phyloP scores from a whole-genome alignment of 2,329 filamentous ascomycete genomes.

The Mollisiaceae sp. region DNA sequence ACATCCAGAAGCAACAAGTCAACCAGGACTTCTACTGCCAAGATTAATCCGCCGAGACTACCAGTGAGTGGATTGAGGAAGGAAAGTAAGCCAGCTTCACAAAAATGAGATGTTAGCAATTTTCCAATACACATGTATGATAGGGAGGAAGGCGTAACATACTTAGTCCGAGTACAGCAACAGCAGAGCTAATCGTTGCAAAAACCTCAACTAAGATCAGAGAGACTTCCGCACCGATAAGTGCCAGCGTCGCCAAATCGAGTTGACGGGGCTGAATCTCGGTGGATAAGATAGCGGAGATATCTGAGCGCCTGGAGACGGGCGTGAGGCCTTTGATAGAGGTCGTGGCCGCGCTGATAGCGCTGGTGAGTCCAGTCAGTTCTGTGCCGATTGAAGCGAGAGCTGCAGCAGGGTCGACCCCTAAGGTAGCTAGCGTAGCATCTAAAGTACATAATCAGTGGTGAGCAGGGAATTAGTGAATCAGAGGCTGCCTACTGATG shows the following conservation, averaged over 20 bases:
- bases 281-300: too few species aligned
- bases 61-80: slow-evolving; percentile 14
- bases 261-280: slow-evolving; percentile 6
- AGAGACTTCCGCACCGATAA: slow-evolving; percentile 2
- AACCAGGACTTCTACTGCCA: slow-evolving; percentile 11
- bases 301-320: neutral
- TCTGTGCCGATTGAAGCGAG: slow-evolving; percentile 9
- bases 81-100: neutral
- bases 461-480: neutral
- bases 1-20: slow-evolving; percentile 11
- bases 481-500: slow-evolving; percentile 1
- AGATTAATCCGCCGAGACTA: slow-evolving; percentile 1
- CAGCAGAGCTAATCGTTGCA: slow-evolving; percentile 5
- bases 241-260: neutral
- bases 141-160: neutral
- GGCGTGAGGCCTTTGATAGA: slow-evolving; percentile 9
- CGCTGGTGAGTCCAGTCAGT: slow-evolving; percentile 1
- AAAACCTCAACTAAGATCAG: slow-evolving; percentile 2
- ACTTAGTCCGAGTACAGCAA: slow-evolving; percentile 7
- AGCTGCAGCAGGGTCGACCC: neutral
- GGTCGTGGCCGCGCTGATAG: slow-evolving; percentile 4
- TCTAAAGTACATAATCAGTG: neutral
- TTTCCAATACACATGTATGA: neutral
- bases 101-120: slow-evolving; percentile 5
- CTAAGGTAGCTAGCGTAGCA: slow-evolving; percentile 8